Conservation (phyloP, 2,329 filamentous ascomycete genomes). For the Zelopaecilomyces penicillatus region DNA sequence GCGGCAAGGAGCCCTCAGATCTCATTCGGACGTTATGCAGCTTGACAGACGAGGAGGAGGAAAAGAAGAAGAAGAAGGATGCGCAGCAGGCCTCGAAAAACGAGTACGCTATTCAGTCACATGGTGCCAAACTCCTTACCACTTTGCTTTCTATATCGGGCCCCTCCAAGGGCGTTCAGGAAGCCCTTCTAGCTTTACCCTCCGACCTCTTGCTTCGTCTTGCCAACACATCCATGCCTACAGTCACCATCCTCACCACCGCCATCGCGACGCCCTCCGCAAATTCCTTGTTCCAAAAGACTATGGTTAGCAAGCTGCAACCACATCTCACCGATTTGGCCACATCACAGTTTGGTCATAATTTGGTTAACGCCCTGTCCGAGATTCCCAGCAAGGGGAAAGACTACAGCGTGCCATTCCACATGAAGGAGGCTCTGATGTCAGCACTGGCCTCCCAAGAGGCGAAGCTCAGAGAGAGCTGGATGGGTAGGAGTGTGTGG, state of each 20-base stretch:
- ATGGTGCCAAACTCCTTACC: slow-evolving; percentile 76
- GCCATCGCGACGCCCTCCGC: slow-evolving; percentile 40
- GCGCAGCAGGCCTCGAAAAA: slow-evolving; percentile 41
- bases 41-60: slow-evolving; percentile 25
- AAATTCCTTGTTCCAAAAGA: slow-evolving; percentile 48
- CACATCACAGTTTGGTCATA: slow-evolving; percentile 42
- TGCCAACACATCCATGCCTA: slow-evolving; percentile 46
- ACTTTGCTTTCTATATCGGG: slow-evolving; percentile 70
- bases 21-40: slow-evolving; percentile 43
- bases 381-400: slow-evolving; percentile 40
- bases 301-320: slow-evolving; percentile 38
- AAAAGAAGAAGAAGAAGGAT: slow-evolving; percentile 27
- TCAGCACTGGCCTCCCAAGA: slow-evolving; percentile 39
- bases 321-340: slow-evolving; percentile 40
- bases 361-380: slow-evolving; percentile 41
- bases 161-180: slow-evolving; percentile 63
- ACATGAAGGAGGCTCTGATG: slow-evolving; percentile 50
- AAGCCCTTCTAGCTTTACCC: slow-evolving; percentile 55
- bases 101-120: slow-evolving; percentile 47
- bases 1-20: slow-evolving; percentile 37
- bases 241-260: slow-evolving; percentile 41
- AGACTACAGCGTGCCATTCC: slow-evolving; percentile 44
- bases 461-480: slow-evolving; percentile 41
- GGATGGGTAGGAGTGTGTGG: slow-evolving; percentile 49
- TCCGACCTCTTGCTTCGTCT: slow-evolving; percentile 52